Percentiles rank a stretch among this genome's conserved stretches.
phyloP scores from a whole-genome alignment of 345 rosid genomes.

The Citrus australasica region DNA sequence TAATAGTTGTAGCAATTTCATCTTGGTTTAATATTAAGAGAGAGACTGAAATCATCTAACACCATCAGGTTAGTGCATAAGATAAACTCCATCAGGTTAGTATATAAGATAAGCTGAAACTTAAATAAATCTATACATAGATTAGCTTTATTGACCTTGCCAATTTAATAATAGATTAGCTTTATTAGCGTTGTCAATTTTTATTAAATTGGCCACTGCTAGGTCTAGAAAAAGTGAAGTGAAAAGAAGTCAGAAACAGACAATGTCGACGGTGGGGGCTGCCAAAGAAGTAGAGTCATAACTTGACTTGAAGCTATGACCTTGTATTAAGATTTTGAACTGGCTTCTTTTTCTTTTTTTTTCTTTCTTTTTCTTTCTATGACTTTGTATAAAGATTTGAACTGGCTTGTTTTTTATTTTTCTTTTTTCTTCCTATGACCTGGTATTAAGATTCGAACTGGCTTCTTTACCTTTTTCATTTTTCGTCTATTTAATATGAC shows the following conservation, averaged over 20 bases:
- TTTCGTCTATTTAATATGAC: background rate
- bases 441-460: background rate
- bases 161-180: no score
- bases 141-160: background rate
- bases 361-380: no score
- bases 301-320: conserved; percentile 7
- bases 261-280: conserved; percentile 23
- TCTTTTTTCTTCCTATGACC: no score
- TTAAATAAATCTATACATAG: no score
- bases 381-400: no score
- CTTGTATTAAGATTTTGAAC: background rate
- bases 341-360: background rate
- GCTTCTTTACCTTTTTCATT: background rate
- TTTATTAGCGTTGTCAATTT: background rate
- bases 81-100: no score
- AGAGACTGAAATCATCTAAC: background rate
- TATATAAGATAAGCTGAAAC: background rate
- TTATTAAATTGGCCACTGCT: background rate
- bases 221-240: background rate
- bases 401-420: background rate
- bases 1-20: no score
- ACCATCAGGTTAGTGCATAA: no score
- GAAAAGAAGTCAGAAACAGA: background rate
- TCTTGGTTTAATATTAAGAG: background rate
- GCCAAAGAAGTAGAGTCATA: background rate